A percentile compares a stretch with the other conserved stretches of the same genome.
These are phyloP conservation scores for Chionographis japonica DNA, from an alignment of 106 monocot species.

Conservation along the genomic window DNA sequence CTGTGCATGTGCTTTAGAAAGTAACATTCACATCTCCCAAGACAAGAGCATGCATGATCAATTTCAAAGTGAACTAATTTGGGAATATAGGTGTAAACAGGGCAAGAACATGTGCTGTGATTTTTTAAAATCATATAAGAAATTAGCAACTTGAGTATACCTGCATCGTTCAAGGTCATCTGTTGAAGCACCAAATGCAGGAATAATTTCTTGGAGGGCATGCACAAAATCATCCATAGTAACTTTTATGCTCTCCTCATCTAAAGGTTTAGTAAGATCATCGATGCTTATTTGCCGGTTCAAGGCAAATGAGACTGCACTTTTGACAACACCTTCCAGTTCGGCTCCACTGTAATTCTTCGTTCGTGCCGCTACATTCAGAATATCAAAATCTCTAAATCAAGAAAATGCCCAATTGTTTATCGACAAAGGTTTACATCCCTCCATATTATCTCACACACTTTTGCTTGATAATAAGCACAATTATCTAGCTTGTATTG, in stretches of 20 bases:
- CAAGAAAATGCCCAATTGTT: background rate
- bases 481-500: no score
- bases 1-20: background rate
- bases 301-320: conserved; percentile 92
- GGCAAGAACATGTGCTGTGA: no score
- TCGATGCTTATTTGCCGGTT: conserved; percentile 93
- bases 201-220: conserved; percentile 77
- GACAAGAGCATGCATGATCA: background rate
- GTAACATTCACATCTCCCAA: background rate
- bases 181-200: conserved; percentile 96
- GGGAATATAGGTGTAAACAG: no score
- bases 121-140: no score
- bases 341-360: conserved; percentile 99
- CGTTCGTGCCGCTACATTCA: conserved; percentile 79
- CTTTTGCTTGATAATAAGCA: no score
- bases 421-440: background rate
- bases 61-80: background rate
- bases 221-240: conserved; percentile 94
- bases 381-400: conserved; percentile 1
- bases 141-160: conserved; percentile 19
- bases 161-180: conserved; percentile 93
- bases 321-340: conserved; percentile 96
- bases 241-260: conserved; percentile 92
- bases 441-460: background rate
- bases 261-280: conserved; percentile 90